phyloP scores from a whole-genome alignment of 192 early-diverging fungal genomes.

The Piromyces finnis region DNA sequence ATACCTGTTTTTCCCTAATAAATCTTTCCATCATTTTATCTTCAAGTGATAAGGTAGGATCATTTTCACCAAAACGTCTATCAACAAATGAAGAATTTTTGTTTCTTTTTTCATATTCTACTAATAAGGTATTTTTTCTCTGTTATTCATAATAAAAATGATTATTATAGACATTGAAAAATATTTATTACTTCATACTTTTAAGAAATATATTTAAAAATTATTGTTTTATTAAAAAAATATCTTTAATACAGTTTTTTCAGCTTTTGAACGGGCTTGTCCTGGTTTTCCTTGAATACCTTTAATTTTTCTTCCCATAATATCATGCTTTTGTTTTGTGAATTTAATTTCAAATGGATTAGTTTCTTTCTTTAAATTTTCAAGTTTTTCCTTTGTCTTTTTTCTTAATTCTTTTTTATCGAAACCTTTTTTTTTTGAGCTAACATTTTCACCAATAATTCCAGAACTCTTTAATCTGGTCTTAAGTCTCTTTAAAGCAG shows the following conservation, averaged over 20 bases:
- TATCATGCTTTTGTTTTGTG: constrained; percentile 60
- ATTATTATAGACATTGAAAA: not conserved
- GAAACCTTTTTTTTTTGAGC: constrained; percentile 23
- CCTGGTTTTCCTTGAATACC: constrained; percentile 68
- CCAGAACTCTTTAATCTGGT: constrained; percentile 58
- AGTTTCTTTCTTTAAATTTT: constrained; percentile 5
- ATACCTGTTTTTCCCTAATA: constrained; percentile 60
- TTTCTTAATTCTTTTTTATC: constrained; percentile 41
- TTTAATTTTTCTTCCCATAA: constrained; percentile 61
- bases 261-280: constrained; percentile 55
- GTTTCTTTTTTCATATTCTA: constrained; percentile 51
- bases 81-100: constrained; percentile 67
- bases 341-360: constrained; percentile 88
- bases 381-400: constrained; percentile 6
- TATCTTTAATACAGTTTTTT: constrained; percentile 39
- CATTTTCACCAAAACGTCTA: constrained; percentile 83
- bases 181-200: not conserved
- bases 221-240: too few relatives aligned
- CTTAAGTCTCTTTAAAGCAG: constrained; percentile 69
- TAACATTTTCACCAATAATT: constrained; percentile 47
- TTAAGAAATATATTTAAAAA: not conserved
- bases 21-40: constrained; percentile 94
- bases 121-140: constrained; percentile 67
- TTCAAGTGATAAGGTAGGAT: constrained; percentile 71
- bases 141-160: constrained; percentile 5